Conservation (phyloP, 345 rosid genomes). For the Brassica rapa region DNA sequence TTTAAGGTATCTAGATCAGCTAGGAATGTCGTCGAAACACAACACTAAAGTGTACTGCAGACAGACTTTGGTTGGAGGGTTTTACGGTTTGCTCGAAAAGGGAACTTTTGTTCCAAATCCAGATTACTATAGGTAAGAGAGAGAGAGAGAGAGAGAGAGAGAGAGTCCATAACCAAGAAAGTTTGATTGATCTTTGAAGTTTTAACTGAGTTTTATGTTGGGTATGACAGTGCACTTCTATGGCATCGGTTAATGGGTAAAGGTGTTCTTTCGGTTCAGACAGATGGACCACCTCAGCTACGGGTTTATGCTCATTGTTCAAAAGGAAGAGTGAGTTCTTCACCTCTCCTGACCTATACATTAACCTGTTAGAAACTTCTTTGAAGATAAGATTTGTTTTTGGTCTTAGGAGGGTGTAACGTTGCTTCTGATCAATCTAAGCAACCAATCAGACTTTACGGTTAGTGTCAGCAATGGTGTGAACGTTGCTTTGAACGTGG, state of each 20-base stretch:
- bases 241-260: constrained; percentile 99
- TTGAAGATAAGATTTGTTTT: neutral
- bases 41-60: constrained; percentile 96
- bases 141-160: neutral
- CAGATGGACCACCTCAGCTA: constrained; percentile 57
- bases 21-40: constrained; percentile 90
- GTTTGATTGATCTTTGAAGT: neutral
- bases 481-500: constrained; percentile 34
- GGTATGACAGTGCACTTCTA: constrained; percentile 66
- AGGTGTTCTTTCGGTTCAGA: constrained; percentile 64
- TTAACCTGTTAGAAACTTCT: neutral
- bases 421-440: constrained; percentile 75
- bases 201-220: constrained; percentile 6
- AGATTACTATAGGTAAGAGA: constrained; percentile 88
- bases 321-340: constrained; percentile 79
- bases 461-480: constrained; percentile 49
- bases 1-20: constrained; percentile 94
- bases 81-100: constrained; percentile 80
- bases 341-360: neutral
- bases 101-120: constrained; percentile 76
- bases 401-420: constrained; percentile 72
- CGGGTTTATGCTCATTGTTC: constrained; percentile 92
- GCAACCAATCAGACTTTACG: constrained; percentile 59
- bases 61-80: constrained; percentile 90
- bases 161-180: constrained; percentile 3